Evolutionary conservation across 495 filamentous ascomycete genomes (phyloP).

Genomic region (Sporormia fimetaria): DNA sequence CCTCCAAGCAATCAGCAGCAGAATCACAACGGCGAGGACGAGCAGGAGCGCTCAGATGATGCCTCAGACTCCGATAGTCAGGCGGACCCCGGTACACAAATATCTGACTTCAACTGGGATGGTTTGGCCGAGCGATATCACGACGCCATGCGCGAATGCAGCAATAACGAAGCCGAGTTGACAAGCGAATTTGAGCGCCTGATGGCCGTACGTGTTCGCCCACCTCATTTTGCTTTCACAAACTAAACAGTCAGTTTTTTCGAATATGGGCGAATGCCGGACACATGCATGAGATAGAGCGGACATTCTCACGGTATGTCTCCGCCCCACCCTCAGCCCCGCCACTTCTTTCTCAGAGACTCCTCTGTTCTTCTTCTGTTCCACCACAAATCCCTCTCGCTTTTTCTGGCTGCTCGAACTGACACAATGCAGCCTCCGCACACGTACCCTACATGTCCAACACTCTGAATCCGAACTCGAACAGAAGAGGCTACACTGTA

Average conservation of each 20-base stretch:
- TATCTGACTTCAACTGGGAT: conserved; percentile 30
- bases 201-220: conserved; percentile 13
- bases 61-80: conserved; percentile 4
- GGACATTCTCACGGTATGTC: conserved; percentile 53
- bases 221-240: neutral
- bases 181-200: conserved; percentile 38
- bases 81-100: conserved; percentile 5
- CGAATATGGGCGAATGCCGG: conserved; percentile 56
- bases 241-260: conserved; percentile 45
- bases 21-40: neutral
- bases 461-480: conserved; percentile 54
- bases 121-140: conserved; percentile 54
- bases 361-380: neutral
- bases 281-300: conserved; percentile 54
- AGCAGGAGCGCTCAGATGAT: neutral
- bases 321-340: neutral
- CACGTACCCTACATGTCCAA: conserved; percentile 61
- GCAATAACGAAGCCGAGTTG: conserved; percentile 48
- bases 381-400: neutral
- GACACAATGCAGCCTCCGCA: conserved; percentile 48
- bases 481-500: conserved; percentile 65
- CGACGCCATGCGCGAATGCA: conserved; percentile 47
- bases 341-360: neutral
- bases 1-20: conserved; percentile 12
- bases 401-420: too few relatives aligned